These are phyloP conservation scores for Diutina mesorugosa DNA, from an alignment of 1,139 yeast genomes.

Conservation along the genomic window DNA sequence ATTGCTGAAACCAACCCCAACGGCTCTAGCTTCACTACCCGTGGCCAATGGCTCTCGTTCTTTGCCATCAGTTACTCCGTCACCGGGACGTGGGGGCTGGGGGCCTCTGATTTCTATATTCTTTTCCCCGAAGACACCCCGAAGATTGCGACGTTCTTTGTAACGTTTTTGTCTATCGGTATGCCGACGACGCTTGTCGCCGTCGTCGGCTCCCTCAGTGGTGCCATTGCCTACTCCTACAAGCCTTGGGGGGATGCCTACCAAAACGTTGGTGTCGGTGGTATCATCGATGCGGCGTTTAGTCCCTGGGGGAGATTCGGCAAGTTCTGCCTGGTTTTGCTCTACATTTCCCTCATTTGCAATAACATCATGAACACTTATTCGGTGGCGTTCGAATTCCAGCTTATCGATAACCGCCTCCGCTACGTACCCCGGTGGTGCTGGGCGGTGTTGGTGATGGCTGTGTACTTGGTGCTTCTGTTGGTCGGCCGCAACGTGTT, in stretches of 20 bases:
- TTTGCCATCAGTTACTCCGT: conserved; percentile 16
- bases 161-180: conserved; percentile 14
- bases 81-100: conserved; percentile 17
- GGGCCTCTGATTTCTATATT: conserved; percentile 17
- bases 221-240: conserved; percentile 13
- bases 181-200: conserved; percentile 17
- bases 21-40: neutral
- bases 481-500: conserved; percentile 13
- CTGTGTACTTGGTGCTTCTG: conserved; percentile 12
- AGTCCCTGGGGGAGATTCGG: conserved; percentile 16
- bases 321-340: conserved; percentile 19
- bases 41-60: conserved; percentile 16
- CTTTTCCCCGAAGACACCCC: conserved; percentile 14
- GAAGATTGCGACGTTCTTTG: conserved; percentile 9
- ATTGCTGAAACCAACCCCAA: conserved; percentile 8
- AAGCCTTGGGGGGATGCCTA: conserved; percentile 15
- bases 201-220: conserved; percentile 12
- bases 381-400: conserved; percentile 15
- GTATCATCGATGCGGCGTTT: conserved; percentile 12
- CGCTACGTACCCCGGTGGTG: conserved; percentile 14
- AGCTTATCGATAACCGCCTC: conserved; percentile 11
- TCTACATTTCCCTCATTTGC: conserved; percentile 22
- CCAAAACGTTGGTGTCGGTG: conserved; percentile 13
- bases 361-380: conserved; percentile 23
- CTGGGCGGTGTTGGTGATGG: conserved; percentile 13